Percentiles rank a stretch among this genome's conserved stretches.
Conservation (phyloP, 2,329 filamentous ascomycete species). For the Fonsecaea erecta region DNA sequence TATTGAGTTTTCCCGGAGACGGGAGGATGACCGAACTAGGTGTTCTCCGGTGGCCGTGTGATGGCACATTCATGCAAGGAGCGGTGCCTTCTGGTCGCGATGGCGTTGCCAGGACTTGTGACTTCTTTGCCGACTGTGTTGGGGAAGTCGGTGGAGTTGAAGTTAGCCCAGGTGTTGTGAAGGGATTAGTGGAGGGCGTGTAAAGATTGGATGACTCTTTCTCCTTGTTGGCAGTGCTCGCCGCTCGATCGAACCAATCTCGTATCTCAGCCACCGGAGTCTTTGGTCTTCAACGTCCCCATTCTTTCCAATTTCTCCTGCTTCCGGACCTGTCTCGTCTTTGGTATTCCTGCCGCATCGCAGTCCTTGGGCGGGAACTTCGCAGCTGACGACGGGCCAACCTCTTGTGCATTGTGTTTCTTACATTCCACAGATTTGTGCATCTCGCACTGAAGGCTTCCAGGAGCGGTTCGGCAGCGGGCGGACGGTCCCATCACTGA, state of each 20-base stretch:
- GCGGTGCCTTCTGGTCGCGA: not conserved
- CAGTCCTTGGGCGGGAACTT: not conserved
- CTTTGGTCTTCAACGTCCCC: conserved; percentile 25
- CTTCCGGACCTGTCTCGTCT: conserved; percentile 1
- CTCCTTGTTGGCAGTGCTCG: conserved; percentile 13
- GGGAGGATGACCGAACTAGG: conserved; percentile 25
- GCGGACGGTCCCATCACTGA: not conserved
- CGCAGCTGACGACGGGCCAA: not conserved
- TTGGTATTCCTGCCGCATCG: not conserved
- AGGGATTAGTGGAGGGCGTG: conserved; percentile 27
- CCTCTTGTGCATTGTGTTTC: not conserved
- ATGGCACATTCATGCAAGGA: not conserved
- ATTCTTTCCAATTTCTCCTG: conserved; percentile 10
- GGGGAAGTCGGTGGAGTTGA: conserved; percentile 30
- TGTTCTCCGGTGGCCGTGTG: conserved; percentile 16
- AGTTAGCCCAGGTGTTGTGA: conserved; percentile 21
- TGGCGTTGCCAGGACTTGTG: conserved; percentile 17
- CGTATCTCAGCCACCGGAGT: conserved; percentile 31
- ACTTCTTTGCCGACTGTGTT: conserved; percentile 6
- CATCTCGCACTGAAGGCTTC: not conserved
- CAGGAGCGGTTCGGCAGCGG: not conserved
- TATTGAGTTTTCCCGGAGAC: conserved; percentile 4
- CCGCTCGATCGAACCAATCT: conserved; percentile 16
- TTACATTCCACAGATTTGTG: not conserved
- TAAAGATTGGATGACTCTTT: conserved; percentile 15